Base-by-base conservation (phyloP, 2,329 filamentous ascomycete genomes). In the Claviceps spartinae region DNA sequence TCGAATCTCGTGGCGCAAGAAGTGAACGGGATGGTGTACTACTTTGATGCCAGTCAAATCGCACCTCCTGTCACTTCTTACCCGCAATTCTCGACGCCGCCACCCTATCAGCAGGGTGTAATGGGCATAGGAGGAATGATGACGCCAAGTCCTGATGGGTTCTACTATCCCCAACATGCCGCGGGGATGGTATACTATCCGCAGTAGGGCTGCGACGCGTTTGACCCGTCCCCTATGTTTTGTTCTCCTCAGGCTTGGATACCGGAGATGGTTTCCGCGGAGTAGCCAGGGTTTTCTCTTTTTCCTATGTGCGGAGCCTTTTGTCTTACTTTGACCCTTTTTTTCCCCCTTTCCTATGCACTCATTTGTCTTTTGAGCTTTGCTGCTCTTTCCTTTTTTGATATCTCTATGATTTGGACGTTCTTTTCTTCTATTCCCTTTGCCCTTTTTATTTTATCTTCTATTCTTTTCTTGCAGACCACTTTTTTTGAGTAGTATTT, bases 21-120 rank as follows among this genome's bases (percentile, higher is more conserved):
- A 70, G 83, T 84, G 57, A 95, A 95, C 59, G 93, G 93, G 55
- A 97, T 94, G 78, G 89, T 95, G 1, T 97, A 95, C 67, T 98
- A 95, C 65, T 90, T 89, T 61, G 86, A 95, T 62, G 77, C 87
- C 7, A 77, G 82, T n/a, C 84, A 89, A 62, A 71, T 90, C 47
- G 72, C 79, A 34, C 30, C 30, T 26, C 70, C 77, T 1, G 71
- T 79, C 56, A 64, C 70, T 48, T 60, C 65, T 20, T 79, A 78
- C 57, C 69, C 72, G 34, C 53, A 69, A 1, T 78, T 76, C 56
- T 70, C 73, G 52, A 62, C 73, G 6, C 65, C 73, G 41, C 76
- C 73, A 54, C 64, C 72, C 52, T 87, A 82, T 60, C 71, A 73
- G 52, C 64, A 72, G 18, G 78, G 75, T 44, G 73, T 82, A 46